phyloP scores from a whole-genome alignment of 2,329 filamentous ascomycete genomes.

The Celoporthe dispersa region DNA sequence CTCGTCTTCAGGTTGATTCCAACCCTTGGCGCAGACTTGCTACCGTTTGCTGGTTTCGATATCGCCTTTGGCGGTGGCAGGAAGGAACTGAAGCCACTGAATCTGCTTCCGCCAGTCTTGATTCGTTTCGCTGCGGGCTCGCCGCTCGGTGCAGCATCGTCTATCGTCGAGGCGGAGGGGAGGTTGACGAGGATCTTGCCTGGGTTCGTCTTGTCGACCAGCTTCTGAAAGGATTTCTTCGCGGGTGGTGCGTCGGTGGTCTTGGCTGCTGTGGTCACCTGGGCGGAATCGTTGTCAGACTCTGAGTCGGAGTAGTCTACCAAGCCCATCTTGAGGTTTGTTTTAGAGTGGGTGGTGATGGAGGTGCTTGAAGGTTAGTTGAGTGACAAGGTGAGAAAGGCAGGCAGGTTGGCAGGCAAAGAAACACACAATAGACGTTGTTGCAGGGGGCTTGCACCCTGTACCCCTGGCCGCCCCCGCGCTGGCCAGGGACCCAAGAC shows the following conservation, averaged over 20 bases:
- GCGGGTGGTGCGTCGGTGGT: constrained; percentile 29
- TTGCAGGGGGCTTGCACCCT: neutral
- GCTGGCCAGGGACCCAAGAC: neutral
- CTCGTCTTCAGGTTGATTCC: constrained; percentile 82
- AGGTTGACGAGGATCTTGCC: constrained; percentile 85
- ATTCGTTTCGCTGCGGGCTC: constrained; percentile 73
- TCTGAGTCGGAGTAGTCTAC: constrained; percentile 85
- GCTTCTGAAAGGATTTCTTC: constrained; percentile 72
- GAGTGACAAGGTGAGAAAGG: neutral
- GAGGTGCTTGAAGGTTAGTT: neutral
- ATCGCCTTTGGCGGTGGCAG: constrained; percentile 78
- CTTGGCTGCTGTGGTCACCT: constrained; percentile 16
- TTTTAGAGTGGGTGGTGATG: neutral
- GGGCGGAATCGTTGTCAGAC: constrained; percentile 59
- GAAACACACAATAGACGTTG: neutral
- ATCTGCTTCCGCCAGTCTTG: constrained; percentile 64
- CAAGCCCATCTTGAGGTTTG: constrained; percentile 66
- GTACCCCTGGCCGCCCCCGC: constrained; percentile 10
- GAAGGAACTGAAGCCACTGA: constrained; percentile 84
- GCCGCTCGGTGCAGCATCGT: constrained; percentile 46
- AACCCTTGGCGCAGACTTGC: constrained; percentile 47
- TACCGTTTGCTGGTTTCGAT: constrained; percentile 32
- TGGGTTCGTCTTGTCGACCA: constrained; percentile 79
- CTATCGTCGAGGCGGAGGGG: constrained; percentile 53
- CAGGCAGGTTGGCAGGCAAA: neutral